Conservation (phyloP, 2,329 filamentous ascomycete species). For the Metarhizium brunneum region DNA sequence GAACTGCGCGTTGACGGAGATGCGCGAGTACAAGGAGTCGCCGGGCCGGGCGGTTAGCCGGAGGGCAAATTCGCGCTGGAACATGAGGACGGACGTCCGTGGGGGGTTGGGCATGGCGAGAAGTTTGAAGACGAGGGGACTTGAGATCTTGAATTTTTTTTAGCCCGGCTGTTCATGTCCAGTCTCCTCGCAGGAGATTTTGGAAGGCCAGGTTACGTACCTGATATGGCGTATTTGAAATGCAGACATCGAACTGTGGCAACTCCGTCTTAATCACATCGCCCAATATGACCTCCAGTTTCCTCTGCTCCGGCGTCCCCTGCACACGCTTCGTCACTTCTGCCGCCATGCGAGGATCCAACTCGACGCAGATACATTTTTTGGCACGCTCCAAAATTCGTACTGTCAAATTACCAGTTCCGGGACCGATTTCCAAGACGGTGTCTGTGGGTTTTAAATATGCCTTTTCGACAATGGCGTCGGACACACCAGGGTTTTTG, state of each 20-base stretch:
- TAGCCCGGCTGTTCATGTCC: background rate
- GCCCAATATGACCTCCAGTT: constrained; percentile 79
- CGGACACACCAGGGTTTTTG: constrained; percentile 80
- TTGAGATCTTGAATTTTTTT: constrained; percentile 57
- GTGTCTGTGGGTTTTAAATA: constrained; percentile 82
- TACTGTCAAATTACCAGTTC: constrained; percentile 82
- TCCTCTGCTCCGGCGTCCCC: constrained; percentile 73
- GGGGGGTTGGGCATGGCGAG: constrained; percentile 75
- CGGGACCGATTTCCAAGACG: constrained; percentile 87
- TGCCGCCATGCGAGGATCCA: constrained; percentile 93
- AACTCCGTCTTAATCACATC: constrained; percentile 80
- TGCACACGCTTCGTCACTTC: constrained; percentile 92
- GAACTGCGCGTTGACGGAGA: constrained; percentile 91
- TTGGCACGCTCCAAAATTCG: constrained; percentile 82
- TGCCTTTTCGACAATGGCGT: constrained; percentile 64
- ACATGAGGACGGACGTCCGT: constrained; percentile 83
- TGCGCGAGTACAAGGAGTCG: constrained; percentile 81
- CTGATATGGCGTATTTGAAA: constrained; percentile 58
- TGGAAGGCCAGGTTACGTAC: constrained; percentile 21
- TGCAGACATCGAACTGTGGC: constrained; percentile 71
- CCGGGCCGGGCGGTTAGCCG: constrained; percentile 80
- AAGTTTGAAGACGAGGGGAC: constrained; percentile 84
- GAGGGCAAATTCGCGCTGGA: constrained; percentile 90
- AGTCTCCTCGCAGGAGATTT: background rate
- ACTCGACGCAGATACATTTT: constrained; percentile 74